Percentiles rank a stretch among this genome's conserved stretches.
Evolutionary conservation across 164 flowering plant species (phyloP).

Genomic region (Houttuynia cordata): DNA sequence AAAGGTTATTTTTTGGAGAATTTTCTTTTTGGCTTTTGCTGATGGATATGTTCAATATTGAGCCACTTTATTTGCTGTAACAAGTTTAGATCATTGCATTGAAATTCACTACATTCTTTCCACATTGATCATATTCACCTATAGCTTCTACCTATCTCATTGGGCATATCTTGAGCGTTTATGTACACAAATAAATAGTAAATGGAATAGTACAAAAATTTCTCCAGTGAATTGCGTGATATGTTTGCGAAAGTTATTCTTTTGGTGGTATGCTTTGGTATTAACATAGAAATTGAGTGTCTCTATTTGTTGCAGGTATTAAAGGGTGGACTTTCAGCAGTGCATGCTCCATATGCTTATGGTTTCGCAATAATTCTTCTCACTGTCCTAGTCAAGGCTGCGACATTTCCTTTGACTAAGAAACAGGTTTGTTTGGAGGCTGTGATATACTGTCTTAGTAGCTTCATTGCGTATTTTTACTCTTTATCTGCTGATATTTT

Average conservation of each 20-base stretch:
- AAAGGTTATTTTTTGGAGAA: too few relatives aligned
- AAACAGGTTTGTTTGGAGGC: conserved; percentile 49
- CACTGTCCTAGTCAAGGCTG: conserved; percentile 86
- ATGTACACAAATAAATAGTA: neutral
- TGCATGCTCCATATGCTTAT: conserved; percentile 84
- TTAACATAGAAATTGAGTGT: neutral
- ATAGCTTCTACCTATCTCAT: neutral
- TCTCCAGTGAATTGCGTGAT: neutral
- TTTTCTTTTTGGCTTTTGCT: too few relatives aligned
- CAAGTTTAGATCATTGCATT: too few relatives aligned
- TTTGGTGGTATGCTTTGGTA: neutral
- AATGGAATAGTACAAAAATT: too few relatives aligned
- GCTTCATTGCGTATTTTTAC: neutral
- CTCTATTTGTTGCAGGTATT: conserved; percentile 40
- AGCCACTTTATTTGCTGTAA: too few relatives aligned
- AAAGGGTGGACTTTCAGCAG: conserved; percentile 61
- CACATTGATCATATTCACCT: neutral
- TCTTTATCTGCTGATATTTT: too few relatives aligned
- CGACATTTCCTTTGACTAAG: conserved; percentile 86
- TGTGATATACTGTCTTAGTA: neutral
- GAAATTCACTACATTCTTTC: too few relatives aligned
- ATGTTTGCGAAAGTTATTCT: too few relatives aligned
- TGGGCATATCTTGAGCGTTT: neutral
- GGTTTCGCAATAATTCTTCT: conserved; percentile 94
- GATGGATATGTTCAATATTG: too few relatives aligned